A percentile compares a stretch with the other conserved stretches of the same genome.
phyloP scores from a whole-genome alignment of 1,284 basidiomycete genomes.

The Tilletia indica region DNA sequence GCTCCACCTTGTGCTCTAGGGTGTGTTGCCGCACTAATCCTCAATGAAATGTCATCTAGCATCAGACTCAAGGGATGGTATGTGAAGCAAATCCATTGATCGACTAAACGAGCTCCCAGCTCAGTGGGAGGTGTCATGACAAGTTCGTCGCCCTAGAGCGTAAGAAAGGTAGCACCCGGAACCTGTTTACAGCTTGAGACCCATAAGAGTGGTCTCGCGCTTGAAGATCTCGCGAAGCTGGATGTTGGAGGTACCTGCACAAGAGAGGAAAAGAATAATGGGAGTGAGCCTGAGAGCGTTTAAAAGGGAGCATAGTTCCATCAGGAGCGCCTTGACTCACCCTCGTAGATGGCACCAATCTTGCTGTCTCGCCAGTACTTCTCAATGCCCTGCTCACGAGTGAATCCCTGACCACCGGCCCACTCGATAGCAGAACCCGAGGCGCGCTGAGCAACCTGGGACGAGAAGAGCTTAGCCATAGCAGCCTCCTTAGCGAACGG shows the following conservation, averaged over 20 bases:
- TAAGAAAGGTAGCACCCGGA: neutral
- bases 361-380: conserved; percentile 82
- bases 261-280: neutral
- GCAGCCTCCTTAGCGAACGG: conserved; percentile 89
- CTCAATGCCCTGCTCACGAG: conserved; percentile 76
- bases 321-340: conserved; percentile 53
- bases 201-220: conserved; percentile 43
- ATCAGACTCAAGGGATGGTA: too few relatives aligned
- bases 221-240: conserved; percentile 95
- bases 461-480: conserved; percentile 84
- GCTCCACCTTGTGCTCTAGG: too few relatives aligned
- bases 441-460: conserved; percentile 83
- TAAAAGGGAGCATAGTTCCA: neutral
- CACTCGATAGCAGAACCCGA: conserved; percentile 90
- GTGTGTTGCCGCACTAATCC: too few relatives aligned
- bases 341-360: conserved; percentile 76
- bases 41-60: too few relatives aligned
- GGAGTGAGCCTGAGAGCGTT: neutral
- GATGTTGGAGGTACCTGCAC: conserved; percentile 65
- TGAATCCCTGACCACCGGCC: conserved; percentile 93
- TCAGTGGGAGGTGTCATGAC: too few relatives aligned
- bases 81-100: too few relatives aligned
- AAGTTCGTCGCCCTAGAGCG: too few relatives aligned
- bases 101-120: too few relatives aligned
- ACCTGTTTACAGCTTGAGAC: conserved; percentile 28